Evolutionary conservation across 345 rosid species (phyloP).

Genomic region (Eucalyptus viminalis): DNA sequence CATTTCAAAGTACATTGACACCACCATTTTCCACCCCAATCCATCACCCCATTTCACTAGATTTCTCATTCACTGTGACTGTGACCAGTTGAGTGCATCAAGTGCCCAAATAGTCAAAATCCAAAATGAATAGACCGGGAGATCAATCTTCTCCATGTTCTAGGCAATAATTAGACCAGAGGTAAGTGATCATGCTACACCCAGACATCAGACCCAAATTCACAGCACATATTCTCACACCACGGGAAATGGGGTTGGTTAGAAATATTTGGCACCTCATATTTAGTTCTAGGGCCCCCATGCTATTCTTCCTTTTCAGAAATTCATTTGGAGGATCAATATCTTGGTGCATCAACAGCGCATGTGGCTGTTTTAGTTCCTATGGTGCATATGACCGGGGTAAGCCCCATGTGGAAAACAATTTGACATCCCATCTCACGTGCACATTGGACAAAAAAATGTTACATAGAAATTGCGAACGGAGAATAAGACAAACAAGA

Average conservation of each 20-base stretch:
- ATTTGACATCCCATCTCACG: background rate
- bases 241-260: background rate
- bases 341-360: background rate
- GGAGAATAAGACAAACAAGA: background rate
- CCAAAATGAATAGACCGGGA: background rate
- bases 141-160: background rate
- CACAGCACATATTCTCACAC: background rate
- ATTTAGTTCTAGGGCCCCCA: background rate
- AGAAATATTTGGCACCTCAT: background rate
- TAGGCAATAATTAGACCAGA: background rate
- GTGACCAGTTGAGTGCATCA: background rate
- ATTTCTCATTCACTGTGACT: background rate
- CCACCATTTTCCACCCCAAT: background rate
- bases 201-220: background rate
- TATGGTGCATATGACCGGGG: background rate
- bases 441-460: background rate
- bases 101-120: background rate
- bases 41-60: background rate
- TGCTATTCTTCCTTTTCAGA: background rate
- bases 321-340: background rate
- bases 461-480: background rate
- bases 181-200: background rate
- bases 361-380: background rate
- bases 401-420: background rate
- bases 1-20: slow-evolving; percentile 17